These are phyloP conservation scores for Candida parachauliodes DNA, from an alignment of 805 yeast genomes.

Conservation along the genomic window DNA sequence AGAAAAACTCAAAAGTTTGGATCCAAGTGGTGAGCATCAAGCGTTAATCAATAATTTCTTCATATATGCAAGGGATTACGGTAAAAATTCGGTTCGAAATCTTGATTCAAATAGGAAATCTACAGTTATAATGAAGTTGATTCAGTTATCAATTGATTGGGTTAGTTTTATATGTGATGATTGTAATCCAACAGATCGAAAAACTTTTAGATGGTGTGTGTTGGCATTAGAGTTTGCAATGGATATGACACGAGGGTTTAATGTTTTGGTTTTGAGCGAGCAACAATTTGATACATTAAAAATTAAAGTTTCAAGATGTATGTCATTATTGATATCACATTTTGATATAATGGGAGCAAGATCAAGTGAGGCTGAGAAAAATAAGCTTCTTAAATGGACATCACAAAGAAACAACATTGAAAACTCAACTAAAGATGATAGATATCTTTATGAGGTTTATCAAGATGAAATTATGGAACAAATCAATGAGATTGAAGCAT, in stretches of 20 bases:
- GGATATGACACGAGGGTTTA: conserved; percentile 89
- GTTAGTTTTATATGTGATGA: conserved; percentile 90
- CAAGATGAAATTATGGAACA: conserved; percentile 67
- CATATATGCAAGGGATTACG: conserved; percentile 76
- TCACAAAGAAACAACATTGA: conserved; percentile 49
- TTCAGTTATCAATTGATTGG: conserved; percentile 84
- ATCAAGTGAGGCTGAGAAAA: conserved; percentile 64
- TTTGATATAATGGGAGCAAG: conserved; percentile 98
- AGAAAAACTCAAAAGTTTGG: conserved; percentile 51
- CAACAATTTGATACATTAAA: conserved; percentile 71
- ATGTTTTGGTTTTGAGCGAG: conserved; percentile 74
- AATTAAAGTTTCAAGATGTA: conserved; percentile 86
- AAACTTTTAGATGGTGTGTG: conserved; percentile 95
- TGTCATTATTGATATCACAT: conserved; percentile 89
- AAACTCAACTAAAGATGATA: conserved; percentile 36
- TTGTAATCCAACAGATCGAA: conserved; percentile 86
- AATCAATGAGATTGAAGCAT: conserved; percentile 59
- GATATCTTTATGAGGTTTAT: conserved; percentile 43
- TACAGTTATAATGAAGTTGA: conserved; percentile 63
- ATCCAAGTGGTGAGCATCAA: conserved; percentile 55
- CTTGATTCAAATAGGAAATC: conserved; percentile 66
- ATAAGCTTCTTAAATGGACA: conserved; percentile 52
- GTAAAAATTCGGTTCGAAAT: conserved; percentile 63
- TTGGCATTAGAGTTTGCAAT: conserved; percentile 92
- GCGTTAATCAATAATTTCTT: conserved; percentile 74